phyloP scores from a whole-genome alignment of 148 eudicot genomes.

The Amaranthus cruentus region DNA sequence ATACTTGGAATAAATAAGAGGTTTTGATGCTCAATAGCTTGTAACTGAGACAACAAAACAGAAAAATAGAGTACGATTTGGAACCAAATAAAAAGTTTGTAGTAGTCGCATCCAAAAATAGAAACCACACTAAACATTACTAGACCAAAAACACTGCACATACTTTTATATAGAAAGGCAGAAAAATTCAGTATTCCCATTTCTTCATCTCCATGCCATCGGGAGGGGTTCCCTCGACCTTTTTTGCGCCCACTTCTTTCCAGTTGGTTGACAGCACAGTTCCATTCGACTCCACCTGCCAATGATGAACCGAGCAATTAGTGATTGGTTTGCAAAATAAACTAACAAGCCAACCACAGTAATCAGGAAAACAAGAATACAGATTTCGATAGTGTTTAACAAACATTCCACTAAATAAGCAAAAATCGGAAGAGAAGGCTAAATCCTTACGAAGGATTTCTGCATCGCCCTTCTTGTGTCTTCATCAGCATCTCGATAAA shows the following conservation, averaged over 20 bases:
- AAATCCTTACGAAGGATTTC: conserved; percentile 83
- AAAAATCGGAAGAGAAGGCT: neutral
- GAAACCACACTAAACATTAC: neutral
- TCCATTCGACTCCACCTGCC: conserved; percentile 86
- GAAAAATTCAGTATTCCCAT: conserved; percentile 53
- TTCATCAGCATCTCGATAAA: conserved; percentile 83
- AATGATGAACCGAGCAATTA: neutral
- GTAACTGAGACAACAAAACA: conserved; percentile 8
- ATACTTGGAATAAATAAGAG: neutral
- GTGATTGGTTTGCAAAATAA: neutral
- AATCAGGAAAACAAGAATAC: neutral
- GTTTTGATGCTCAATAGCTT: conserved; percentile 4
- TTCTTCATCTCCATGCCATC: conserved; percentile 96
- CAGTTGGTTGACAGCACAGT: conserved; percentile 94
- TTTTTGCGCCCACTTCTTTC: conserved; percentile 90
- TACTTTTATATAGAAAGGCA: neutral
- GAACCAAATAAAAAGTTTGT: neutral
- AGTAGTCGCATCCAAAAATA: neutral
- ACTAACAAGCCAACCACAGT: neutral
- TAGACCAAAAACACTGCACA: conserved; percentile 29
- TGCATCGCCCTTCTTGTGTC: conserved; percentile 93
- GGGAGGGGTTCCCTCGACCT: conserved; percentile 83
- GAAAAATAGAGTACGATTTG: neutral
- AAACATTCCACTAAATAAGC: neutral
- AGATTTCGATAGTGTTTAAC: neutral